Base-by-base conservation (phyloP, 2,329 filamentous ascomycete genomes). In the Aspergillus ruber region DNA sequence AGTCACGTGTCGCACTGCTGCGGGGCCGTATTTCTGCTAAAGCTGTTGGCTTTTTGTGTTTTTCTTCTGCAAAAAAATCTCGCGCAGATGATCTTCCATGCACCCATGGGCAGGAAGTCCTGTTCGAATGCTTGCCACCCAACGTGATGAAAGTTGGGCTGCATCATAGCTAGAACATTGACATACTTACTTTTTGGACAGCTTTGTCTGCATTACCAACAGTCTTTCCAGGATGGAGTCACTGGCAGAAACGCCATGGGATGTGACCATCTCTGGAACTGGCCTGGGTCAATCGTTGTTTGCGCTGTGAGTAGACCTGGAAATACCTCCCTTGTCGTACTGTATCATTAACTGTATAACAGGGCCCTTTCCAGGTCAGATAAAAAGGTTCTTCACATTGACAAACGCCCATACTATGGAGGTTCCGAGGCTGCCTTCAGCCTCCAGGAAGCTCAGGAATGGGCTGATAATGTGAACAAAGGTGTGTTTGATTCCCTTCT, bases 281-380 rank as follows among this genome's bases (percentile, higher is more conserved):
- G 86, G 86, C 60, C 74, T 90, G 62, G 79, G 84, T 64, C 85
- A 90, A 74, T 89, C 86, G 55, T 79, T 91, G 58, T 78, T 91
- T 65, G 86, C 86, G 67, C 75, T 90, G 86, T 90, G 65, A 72
- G 77, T 64, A 45, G 43, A 36, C 3, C 15, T 8, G 10, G 15
- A 10, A 4, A 18, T 27, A 12, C 25, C 18, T 17, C 8, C n/a
- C 21, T 15, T 21, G 17, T 21, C 18, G 8, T 18, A 45, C 27
- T 36, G 45, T 36, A 45, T 27, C 48, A 35, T 73, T 73, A 81
- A 89, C 62, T 68, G 65, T 61, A 23, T 6, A 54, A 56, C 78
- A 97, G 91, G 79, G 86, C 91, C 61, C 79, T 97, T 60, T 97
- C 91, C 57, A 85, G 90, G 63, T 95, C 90, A 53, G 85, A 84